phyloP scores from a whole-genome alignment of 2,329 filamentous ascomycete genomes.

The Xylariaceae sp. region DNA sequence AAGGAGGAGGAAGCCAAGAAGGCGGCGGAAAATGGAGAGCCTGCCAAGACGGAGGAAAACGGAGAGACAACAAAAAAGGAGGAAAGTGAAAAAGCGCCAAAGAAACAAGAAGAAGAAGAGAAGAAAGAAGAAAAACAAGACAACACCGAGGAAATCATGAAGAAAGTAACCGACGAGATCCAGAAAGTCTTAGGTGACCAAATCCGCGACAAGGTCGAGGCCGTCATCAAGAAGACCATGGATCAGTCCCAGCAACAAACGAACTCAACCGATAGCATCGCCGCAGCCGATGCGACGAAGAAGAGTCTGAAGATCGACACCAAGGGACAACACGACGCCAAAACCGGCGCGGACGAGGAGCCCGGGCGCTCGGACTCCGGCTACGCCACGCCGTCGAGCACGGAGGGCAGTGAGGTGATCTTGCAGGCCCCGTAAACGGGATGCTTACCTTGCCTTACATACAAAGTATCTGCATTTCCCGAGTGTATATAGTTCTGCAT shows the following conservation, averaged over 20 bases:
- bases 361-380: constrained; percentile 23
- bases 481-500: too few species aligned
- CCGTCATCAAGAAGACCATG: too few species aligned
- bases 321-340: constrained; percentile 2
- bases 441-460: too few species aligned
- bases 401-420: constrained; percentile 18
- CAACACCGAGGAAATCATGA: neutral
- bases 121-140: constrained; percentile 12
- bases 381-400: constrained; percentile 24
- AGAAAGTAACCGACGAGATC: constrained; percentile 1
- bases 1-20: constrained; percentile 35
- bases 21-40: constrained; percentile 23
- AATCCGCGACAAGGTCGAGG: neutral
- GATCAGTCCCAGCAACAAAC: neutral
- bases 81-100: neutral
- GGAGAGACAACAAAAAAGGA: too few species aligned
- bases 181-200: neutral
- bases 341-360: neutral
- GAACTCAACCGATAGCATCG: too few species aligned
- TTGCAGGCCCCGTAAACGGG: neutral
- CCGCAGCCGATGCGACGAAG: neutral
- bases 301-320: neutral
- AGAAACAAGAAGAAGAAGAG: constrained; percentile 15
- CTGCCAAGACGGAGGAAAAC: neutral
- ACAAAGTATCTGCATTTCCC: too few species aligned